These are phyloP conservation scores for Geranium brycei DNA, from an alignment of 345 rosid genomes.

Conservation along the genomic window DNA sequence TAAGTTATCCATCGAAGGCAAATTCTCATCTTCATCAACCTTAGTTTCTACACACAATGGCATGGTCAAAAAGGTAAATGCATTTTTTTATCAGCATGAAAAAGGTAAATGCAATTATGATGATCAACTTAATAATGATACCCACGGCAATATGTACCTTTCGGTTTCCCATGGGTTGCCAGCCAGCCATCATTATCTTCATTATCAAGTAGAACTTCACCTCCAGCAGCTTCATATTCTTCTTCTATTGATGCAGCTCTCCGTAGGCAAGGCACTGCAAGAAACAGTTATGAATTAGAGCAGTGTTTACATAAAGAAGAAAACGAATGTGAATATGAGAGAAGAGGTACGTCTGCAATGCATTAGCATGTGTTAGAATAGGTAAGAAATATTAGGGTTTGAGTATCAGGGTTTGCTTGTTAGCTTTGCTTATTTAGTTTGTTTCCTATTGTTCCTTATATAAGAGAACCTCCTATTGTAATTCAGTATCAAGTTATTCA, in stretches of 20 bases:
- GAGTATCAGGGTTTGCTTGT: no score
- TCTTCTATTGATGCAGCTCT: slow-evolving; percentile 88
- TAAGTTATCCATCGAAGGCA: slow-evolving; percentile 80
- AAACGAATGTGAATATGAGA: not conserved
- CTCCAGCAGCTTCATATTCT: slow-evolving; percentile 93
- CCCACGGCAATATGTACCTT: slow-evolving; percentile 30
- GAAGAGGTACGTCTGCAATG: not conserved
- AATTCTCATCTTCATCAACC: slow-evolving; percentile 56
- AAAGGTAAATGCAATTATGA: no score
- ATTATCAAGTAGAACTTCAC: slow-evolving; percentile 81
- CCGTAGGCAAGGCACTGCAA: slow-evolving; percentile 75
- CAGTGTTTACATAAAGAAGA: not conserved
- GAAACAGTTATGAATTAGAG: not conserved
- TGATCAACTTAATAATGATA: no score
- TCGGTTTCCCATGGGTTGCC: slow-evolving; percentile 95
- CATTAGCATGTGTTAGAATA: not conserved
- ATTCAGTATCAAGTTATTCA: no score
- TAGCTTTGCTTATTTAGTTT: no score
- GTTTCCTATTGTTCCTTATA: no score
- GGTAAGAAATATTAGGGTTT: no score
- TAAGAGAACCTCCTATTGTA: no score
- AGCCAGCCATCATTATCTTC: slow-evolving; percentile 98
- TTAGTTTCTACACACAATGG: slow-evolving; percentile 31
- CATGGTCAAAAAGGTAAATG: slow-evolving; percentile 3
- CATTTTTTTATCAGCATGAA: no score